phyloP scores from a whole-genome alignment of 2,329 filamentous ascomycete genomes.

The Juglanconis sp. region DNA sequence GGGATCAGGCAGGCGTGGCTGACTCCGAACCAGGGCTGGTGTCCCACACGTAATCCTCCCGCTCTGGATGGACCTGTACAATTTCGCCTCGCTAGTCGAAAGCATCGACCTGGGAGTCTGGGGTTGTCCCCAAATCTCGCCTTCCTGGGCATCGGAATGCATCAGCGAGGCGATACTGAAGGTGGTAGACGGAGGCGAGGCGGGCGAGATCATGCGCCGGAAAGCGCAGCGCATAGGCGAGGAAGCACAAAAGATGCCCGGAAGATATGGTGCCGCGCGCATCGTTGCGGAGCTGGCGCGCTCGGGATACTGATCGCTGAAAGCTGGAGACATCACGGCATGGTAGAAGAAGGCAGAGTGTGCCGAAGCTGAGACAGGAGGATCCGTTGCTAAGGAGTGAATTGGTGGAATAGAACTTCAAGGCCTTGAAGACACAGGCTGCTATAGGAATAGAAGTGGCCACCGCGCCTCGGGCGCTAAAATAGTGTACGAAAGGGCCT shows the following conservation, averaged over 20 bases:
- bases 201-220: not conserved
- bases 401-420: too few species aligned
- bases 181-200: not conserved
- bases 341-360: too few species aligned
- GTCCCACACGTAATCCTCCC: constrained; percentile 45
- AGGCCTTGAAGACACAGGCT: too few species aligned
- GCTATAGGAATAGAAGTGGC: too few species aligned
- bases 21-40: constrained; percentile 31
- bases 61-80: constrained; percentile 43
- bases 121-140: constrained; percentile 33
- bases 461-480: too few species aligned
- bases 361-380: too few species aligned
- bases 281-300: not conserved
- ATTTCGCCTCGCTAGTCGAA: constrained; percentile 41
- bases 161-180: not conserved
- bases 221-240: not conserved
- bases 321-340: too few species aligned
- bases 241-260: not conserved
- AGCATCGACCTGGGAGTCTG: constrained; percentile 40
- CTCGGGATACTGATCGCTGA: too few species aligned
- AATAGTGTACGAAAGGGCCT: too few species aligned
- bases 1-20: not conserved
- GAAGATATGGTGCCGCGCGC: not conserved
- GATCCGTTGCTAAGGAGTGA: too few species aligned
- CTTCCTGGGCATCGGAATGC: constrained; percentile 21